Conservation (phyloP, 768 basidiomycete species). For the Rhizopogon sp. region DNA sequence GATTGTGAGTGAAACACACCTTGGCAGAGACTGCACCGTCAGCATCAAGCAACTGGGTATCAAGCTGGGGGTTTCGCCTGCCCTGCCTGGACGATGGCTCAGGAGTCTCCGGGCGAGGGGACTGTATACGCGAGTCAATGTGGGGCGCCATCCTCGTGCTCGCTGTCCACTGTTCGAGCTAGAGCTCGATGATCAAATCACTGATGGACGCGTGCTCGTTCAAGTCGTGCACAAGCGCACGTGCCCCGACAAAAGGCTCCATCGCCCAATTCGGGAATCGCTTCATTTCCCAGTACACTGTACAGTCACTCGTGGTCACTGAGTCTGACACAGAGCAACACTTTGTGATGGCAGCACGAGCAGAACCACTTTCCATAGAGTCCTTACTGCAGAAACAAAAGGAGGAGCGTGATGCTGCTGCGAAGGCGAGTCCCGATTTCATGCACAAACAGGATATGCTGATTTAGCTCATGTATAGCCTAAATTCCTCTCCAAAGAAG, state of each 20-base stretch:
- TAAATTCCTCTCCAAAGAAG: conserved; percentile 90
- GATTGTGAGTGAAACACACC: conserved; percentile 30
- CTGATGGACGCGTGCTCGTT: conserved; percentile 12
- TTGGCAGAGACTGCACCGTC: conserved; percentile 65
- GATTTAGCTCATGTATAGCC: conserved; percentile 47
- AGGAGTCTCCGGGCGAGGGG: conserved; percentile 55
- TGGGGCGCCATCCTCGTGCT: not conserved
- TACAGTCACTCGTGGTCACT: not conserved
- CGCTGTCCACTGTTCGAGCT: conserved; percentile 1
- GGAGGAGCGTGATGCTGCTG: conserved; percentile 82
- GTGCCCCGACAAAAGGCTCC: not conserved
- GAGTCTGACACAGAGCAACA: not conserved
- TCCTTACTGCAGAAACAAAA: conserved; percentile 81
- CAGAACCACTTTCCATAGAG: conserved; percentile 86
- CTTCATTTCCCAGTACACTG: conserved; percentile 3
- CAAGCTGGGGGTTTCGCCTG: conserved; percentile 43
- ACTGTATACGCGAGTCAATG: conserved; percentile 28
- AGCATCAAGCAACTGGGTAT: conserved; percentile 59
- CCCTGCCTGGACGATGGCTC: conserved; percentile 60
- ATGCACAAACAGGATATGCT: not conserved
- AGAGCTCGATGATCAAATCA: conserved; percentile 9
- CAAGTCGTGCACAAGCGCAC: conserved; percentile 12
- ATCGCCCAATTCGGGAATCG: not conserved
- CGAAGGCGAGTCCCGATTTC: conserved; percentile 56
- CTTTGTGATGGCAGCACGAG: conserved; percentile 38